Percentiles rank a stretch among this genome's conserved stretches.
phyloP scores from a whole-genome alignment of 495 filamentous ascomycete species.

The Aspergillus funiculosus region DNA sequence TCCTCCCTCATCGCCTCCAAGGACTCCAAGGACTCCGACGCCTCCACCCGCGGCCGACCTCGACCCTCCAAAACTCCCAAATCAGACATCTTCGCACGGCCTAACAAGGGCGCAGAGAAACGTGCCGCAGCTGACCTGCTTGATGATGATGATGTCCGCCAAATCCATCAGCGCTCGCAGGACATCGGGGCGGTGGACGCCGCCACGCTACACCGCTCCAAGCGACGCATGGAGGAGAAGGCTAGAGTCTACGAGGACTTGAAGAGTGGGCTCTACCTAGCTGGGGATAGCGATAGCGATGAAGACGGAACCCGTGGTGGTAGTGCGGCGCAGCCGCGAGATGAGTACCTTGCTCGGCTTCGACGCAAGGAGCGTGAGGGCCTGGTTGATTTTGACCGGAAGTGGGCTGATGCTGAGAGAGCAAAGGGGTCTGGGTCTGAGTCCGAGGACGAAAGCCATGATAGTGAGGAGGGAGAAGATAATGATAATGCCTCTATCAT shows the following conservation, averaged over 20 bases:
- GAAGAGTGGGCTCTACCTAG: slow-evolving; percentile 61
- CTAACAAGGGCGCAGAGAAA: slow-evolving; percentile 65
- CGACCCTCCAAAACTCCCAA: slow-evolving; percentile 60
- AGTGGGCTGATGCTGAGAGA: slow-evolving; percentile 70
- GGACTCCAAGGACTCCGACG: slow-evolving; percentile 20
- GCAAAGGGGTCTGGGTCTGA: slow-evolving; percentile 24
- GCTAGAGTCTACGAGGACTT: slow-evolving; percentile 75
- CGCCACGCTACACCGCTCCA: slow-evolving; percentile 52
- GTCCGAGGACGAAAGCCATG: slow-evolving; percentile 29
- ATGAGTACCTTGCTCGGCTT: slow-evolving; percentile 29
- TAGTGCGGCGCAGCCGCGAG: too few species aligned
- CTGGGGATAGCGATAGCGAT: slow-evolving; percentile 28
- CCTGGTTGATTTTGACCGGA: slow-evolving; percentile 87
- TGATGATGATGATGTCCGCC: slow-evolving; percentile 34
- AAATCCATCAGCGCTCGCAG: slow-evolving; percentile 33
- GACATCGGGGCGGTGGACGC: slow-evolving; percentile 41
- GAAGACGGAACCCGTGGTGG: slow-evolving; percentile 41
- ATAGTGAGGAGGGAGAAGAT: slow-evolving; percentile 32
- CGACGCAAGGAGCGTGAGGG: slow-evolving; percentile 44
- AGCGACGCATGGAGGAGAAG: slow-evolving; percentile 80
- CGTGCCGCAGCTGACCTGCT: slow-evolving; percentile 49
- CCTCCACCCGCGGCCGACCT: slow-evolving; percentile 48
- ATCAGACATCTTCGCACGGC: slow-evolving; percentile 62
- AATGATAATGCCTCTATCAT: slow-evolving; percentile 55
- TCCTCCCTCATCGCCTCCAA: slow-evolving; percentile 58